Conservation (phyloP, 352 stramenopile genomes). For the Phytopythium vexans region DNA sequence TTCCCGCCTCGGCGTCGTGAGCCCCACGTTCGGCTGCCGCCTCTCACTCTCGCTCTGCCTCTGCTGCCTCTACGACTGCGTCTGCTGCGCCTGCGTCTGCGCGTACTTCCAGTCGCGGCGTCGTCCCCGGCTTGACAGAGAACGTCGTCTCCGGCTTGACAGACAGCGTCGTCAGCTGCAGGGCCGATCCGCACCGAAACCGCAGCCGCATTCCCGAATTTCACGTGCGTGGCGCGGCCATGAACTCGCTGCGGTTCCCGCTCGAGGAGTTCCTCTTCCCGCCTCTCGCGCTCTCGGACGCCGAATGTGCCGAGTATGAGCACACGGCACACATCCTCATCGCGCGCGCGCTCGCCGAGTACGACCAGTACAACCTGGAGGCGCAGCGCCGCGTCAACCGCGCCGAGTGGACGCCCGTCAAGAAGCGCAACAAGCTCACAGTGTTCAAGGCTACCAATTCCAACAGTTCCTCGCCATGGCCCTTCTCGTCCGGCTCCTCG, state of each 20-base stretch:
- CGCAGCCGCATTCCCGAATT: neutral
- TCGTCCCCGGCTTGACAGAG: too few species aligned
- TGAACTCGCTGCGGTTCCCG: constrained; percentile 21
- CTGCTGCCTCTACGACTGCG: too few species aligned
- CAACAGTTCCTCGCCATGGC: neutral
- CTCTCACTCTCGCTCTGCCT: too few species aligned
- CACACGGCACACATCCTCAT: constrained; percentile 27
- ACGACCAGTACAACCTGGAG: constrained; percentile 29
- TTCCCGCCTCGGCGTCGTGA: too few species aligned
- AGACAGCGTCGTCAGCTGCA: neutral
- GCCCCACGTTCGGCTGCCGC: too few species aligned
- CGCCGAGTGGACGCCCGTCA: constrained; percentile 36
- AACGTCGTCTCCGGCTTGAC: too few species aligned
- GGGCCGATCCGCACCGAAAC: neutral
- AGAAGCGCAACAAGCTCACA: constrained; percentile 35
- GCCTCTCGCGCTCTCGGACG: constrained; percentile 20
- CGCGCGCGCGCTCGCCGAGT: constrained; percentile 27
- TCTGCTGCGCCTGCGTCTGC: too few species aligned
- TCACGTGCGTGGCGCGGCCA: neutral
- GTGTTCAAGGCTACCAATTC: constrained; percentile 15
- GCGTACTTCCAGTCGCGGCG: too few species aligned
- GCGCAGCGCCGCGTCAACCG: constrained; percentile 25
- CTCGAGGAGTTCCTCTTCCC: constrained; percentile 36
- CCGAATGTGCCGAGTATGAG: constrained; percentile 21
- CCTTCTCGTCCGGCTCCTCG: neutral